phyloP scores from a whole-genome alignment of 148 eudicot species.

The Vaccinium macrocarpon region DNA sequence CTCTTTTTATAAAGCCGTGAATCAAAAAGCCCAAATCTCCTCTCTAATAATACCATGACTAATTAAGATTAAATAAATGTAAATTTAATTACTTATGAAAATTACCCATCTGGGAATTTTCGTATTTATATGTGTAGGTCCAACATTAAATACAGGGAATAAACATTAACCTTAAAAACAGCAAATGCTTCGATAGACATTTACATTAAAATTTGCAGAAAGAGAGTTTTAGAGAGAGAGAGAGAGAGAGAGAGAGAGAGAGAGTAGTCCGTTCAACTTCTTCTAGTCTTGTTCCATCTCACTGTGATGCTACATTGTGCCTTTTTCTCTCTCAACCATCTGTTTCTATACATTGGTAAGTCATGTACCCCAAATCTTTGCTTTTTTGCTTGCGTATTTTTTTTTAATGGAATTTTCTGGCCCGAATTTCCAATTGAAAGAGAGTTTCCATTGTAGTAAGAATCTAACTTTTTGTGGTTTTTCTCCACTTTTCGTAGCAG shows the following conservation, averaged over 20 bases:
- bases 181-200: background rate
- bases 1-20: background rate
- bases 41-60: background rate
- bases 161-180: background rate
- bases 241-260: background rate
- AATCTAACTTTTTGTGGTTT: background rate
- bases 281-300: background rate
- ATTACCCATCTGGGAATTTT: background rate
- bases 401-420: background rate
- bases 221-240: background rate
- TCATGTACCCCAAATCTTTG: background rate
- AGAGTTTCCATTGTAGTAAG: background rate
- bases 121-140: background rate
- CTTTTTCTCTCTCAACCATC: background rate
- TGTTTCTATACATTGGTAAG: background rate
- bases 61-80: background rate
- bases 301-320: background rate
- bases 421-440: background rate
- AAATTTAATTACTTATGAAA: background rate
- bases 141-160: no score
- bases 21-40: background rate
- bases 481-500: background rate
- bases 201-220: background rate
- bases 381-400: background rate
- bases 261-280: constrained; percentile 12